These are phyloP conservation scores for Tetrastigma voinierianum DNA, from an alignment of 164 flowering plant species.

Conservation along the genomic window DNA sequence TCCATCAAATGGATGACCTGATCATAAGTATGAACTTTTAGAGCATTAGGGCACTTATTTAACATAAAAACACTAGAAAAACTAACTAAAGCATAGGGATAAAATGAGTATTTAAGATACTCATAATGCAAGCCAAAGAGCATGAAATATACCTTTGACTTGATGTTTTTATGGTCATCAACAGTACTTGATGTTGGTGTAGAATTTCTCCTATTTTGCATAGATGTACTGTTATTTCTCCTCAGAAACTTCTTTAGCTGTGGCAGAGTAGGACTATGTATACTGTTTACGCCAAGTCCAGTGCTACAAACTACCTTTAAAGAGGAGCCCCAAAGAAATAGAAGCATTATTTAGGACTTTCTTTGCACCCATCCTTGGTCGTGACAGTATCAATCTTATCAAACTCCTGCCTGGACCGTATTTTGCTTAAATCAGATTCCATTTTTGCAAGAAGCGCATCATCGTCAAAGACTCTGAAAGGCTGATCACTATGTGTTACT, in stretches of 20 bases:
- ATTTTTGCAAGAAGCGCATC: slow-evolving; percentile 18
- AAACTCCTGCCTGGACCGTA: slow-evolving; percentile 6
- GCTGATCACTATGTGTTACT: slow-evolving; percentile 38
- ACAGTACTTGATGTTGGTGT: background rate
- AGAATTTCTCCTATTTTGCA: slow-evolving; percentile 14
- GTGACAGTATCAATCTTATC: slow-evolving; percentile 5
- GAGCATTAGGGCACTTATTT: too few relatives aligned
- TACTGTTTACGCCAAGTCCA: slow-evolving; percentile 11
- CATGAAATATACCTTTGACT: slow-evolving; percentile 27
- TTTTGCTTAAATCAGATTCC: slow-evolving; percentile 24
- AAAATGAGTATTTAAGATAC: too few relatives aligned
- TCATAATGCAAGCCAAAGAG: background rate
- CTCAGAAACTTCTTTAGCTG: slow-evolving; percentile 7
- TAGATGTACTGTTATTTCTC: too few relatives aligned
- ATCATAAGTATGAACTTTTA: too few relatives aligned
- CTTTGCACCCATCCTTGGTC: slow-evolving; percentile 11
- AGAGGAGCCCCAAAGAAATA: slow-evolving; percentile 18
- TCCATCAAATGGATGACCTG: too few relatives aligned
- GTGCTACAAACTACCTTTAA: slow-evolving; percentile 16
- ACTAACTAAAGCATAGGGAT: too few relatives aligned
- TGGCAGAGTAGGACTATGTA: slow-evolving; percentile 6
- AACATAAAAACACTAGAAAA: too few relatives aligned
- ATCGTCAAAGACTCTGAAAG: slow-evolving; percentile 22
- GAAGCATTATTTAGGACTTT: slow-evolving; percentile 12
- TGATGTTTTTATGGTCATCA: slow-evolving; percentile 10